Base-by-base conservation (phyloP, 2,329 filamentous ascomycete genomes). In the Chaetomiaceae sp. region DNA sequence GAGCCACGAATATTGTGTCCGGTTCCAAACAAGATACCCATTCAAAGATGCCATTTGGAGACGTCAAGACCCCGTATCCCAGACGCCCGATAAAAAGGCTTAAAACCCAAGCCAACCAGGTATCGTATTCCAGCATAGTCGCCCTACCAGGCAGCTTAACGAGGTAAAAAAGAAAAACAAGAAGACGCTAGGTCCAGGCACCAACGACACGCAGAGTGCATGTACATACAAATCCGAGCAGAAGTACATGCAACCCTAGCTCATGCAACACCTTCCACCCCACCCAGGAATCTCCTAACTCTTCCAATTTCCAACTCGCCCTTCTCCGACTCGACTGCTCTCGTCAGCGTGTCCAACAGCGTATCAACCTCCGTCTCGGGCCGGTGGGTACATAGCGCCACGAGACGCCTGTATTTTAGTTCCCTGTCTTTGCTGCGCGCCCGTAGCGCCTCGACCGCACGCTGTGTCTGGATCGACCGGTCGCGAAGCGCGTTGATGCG, bases 321-420 rank as follows among this genome's bases (percentile, higher is more conserved):
- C 50, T 78, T 81, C 67, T 96, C 91, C 64, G 90, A 95, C 70
- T 96, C 92, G 2, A 97, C 87, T 2, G 94, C 94, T 57, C 89
- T 84, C 42, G 95, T 81, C 38, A 99, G 74, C 2, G 84, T 84
- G 48, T 90, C 88, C 0, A 96, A 76, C 47, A 90, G 81, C 53
- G 82, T 81, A 62, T 97, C 94, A 13, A 97, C 87, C 53, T 89
- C 81, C 8, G 79, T 77, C 57, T 95, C 90, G 1, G 82, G 79
- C 30, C 91, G 87, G 8, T 84, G 85, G 0, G 90, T 95, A 66
- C 92, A 96, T 11, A 96, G 74, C 49, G 87, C 84, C 21, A 99
- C 90, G 27, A 97, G 89, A 60, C 86, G 87, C 23, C 90, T 81
- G 67, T 96, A 96, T 70, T 94, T 90, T 60, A 86, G 77, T 65